Conservation (phyloP, 2,329 filamentous ascomycete species). For the Phialophora chinensis region DNA sequence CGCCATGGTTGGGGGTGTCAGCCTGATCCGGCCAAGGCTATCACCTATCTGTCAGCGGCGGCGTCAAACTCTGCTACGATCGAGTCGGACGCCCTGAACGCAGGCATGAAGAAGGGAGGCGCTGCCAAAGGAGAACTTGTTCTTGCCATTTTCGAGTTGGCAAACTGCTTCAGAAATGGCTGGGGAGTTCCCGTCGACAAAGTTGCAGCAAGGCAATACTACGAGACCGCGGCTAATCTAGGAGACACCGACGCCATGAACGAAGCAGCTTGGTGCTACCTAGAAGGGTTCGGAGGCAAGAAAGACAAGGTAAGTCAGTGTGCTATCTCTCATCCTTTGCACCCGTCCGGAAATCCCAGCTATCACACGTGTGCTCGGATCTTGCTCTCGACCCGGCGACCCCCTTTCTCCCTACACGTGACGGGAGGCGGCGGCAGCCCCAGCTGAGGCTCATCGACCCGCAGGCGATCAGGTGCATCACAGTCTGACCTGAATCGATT, state of each 20-base stretch:
- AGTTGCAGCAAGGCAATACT: conserved; percentile 86
- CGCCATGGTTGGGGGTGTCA: conserved; percentile 93
- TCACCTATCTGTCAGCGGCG: conserved; percentile 84
- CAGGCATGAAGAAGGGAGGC: conserved; percentile 90
- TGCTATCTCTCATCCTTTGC: conserved; percentile 2
- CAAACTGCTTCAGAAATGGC: conserved; percentile 79
- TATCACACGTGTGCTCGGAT: conserved; percentile 8
- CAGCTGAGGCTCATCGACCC: conserved; percentile 31
- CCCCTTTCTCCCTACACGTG: conserved; percentile 26
- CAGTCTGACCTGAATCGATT: conserved; percentile 6
- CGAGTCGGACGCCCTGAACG: conserved; percentile 81
- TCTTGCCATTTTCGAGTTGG: conserved; percentile 91
- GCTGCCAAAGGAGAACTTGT: conserved; percentile 95
- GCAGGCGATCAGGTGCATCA: conserved; percentile 14
- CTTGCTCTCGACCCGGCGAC: background rate
- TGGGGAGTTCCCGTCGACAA: conserved; percentile 91
- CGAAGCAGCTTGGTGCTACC: conserved; percentile 92
- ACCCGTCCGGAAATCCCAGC: conserved; percentile 11
- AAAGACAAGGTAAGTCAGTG: conserved; percentile 88
- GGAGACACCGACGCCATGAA: conserved; percentile 97
- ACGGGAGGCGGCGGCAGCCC: conserved; percentile 20
- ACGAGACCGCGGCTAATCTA: conserved; percentile 95
- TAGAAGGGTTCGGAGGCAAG: conserved; percentile 94
- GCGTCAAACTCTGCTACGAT: conserved; percentile 88
- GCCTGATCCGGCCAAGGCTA: conserved; percentile 72